Conservation (phyloP, 192 early-diverging fungal genomes). For the Gamsiella multidivaricata region DNA sequence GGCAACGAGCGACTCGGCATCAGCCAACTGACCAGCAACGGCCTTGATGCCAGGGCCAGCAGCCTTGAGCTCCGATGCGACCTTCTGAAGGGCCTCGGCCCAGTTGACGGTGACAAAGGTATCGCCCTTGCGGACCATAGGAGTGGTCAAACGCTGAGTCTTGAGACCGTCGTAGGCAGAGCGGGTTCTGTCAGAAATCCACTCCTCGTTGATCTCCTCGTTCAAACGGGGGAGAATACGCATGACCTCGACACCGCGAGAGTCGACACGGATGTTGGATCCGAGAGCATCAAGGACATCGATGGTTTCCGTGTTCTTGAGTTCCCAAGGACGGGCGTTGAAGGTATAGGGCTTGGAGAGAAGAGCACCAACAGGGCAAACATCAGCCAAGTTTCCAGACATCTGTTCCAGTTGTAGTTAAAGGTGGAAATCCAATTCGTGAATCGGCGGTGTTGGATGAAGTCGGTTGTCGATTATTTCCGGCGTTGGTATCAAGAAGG, state of each 20-base stretch:
- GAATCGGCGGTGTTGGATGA: too few relatives aligned
- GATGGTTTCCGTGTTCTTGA: conserved; percentile 94
- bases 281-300: conserved; percentile 97
- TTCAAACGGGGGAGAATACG: conserved; percentile 94
- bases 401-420: conserved; percentile 68
- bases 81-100: conserved; percentile 82
- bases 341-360: conserved; percentile 98
- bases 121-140: conserved; percentile 86
- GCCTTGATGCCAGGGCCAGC: conserved; percentile 78
- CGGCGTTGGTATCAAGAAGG: not conserved
- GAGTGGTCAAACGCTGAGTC: conserved; percentile 93
- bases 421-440: too few relatives aligned
- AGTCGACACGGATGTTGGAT: conserved; percentile 95
- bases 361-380: conserved; percentile 98
- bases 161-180: conserved; percentile 96
- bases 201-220: conserved; percentile 99
- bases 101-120: conserved; percentile 87
- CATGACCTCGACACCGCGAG: conserved; percentile 96
- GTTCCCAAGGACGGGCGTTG: conserved; percentile 95
- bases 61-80: conserved; percentile 75
- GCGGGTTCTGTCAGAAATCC: conserved; percentile 98
- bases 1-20: conserved; percentile 93
- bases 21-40: conserved; percentile 91
- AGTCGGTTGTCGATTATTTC: not conserved
- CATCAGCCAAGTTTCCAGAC: conserved; percentile 97